phyloP scores from a whole-genome alignment of 2,329 filamentous ascomycete species.

The Malbranchea zuffiana region DNA sequence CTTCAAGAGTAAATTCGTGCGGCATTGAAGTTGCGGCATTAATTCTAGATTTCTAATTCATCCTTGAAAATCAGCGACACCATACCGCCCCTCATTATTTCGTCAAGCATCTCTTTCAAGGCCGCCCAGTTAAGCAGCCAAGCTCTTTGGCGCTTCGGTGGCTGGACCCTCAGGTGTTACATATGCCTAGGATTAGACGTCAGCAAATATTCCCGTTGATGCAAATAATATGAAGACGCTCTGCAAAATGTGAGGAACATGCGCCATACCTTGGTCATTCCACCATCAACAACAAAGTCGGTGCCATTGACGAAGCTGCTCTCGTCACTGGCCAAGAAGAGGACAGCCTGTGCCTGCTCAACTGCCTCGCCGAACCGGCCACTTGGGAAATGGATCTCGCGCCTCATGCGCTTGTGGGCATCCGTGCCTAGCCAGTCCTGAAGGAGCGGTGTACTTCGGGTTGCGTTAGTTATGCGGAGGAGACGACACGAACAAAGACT shows the following conservation, averaged over 20 bases:
- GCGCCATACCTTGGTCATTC: conserved; percentile 62
- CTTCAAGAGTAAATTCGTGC: no score
- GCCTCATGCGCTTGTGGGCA: conserved; percentile 63
- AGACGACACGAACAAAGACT: conserved; percentile 7
- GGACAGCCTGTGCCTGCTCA: conserved; percentile 79
- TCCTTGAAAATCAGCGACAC: no score
- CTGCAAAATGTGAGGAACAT: neutral
- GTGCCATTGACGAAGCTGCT: conserved; percentile 80
- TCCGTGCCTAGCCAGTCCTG: conserved; percentile 93
- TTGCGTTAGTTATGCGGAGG: neutral
- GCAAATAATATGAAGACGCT: neutral
- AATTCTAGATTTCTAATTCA: no score
- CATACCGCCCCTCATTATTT: no score
- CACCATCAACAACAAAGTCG: conserved; percentile 92
- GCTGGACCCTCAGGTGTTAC: conserved; percentile 51
- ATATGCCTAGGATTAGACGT: conserved; percentile 58
- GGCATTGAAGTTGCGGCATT: no score
- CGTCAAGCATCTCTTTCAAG: no score
- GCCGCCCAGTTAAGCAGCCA: conserved; percentile 20
- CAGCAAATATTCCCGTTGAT: no score
- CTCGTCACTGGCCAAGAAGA: conserved; percentile 82
- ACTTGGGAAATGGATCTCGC: conserved; percentile 80
- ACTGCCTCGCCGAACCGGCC: conserved; percentile 88
- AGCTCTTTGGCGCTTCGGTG: conserved; percentile 43
- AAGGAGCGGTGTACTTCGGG: conserved; percentile 60